Evolutionary conservation across 2,329 filamentous ascomycete genomes (phyloP).

Genomic region (Fusarium xyrophilum): DNA sequence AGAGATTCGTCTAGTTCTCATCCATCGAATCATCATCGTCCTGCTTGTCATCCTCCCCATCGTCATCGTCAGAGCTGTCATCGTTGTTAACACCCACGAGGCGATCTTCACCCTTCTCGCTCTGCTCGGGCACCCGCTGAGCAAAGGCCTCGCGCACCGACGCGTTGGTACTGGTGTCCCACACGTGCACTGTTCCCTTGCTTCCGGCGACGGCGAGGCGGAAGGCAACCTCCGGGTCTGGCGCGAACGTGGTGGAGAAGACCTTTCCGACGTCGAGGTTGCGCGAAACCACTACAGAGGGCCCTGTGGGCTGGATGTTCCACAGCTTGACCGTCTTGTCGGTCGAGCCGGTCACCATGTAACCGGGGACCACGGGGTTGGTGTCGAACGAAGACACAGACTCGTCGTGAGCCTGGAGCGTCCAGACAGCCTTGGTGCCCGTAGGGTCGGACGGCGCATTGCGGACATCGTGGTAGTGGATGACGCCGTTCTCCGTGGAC

Average conservation of each 20-base stretch:
- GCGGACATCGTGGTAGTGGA: conserved; percentile 91
- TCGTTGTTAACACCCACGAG: conserved; percentile 76
- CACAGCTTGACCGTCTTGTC: conserved; percentile 97
- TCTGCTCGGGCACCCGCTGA: conserved; percentile 63
- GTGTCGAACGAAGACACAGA: conserved; percentile 92
- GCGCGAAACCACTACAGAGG: conserved; percentile 87
- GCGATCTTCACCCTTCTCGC: conserved; percentile 73
- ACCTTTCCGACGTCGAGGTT: conserved; percentile 95
- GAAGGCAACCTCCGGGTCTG: conserved; percentile 90
- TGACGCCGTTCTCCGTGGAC: conserved; percentile 87
- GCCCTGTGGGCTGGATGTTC: conserved; percentile 83
- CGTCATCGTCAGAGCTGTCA: conserved; percentile 69
- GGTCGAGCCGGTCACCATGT: conserved; percentile 89
- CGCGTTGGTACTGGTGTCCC: conserved; percentile 94
- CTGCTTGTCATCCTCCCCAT: conserved; percentile 62
- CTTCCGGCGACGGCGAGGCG: conserved; percentile 91
- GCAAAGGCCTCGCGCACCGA: conserved; percentile 87
- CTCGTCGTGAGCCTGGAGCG: conserved; percentile 92
- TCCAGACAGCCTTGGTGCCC: conserved; percentile 87
- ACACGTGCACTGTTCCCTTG: conserved; percentile 90
- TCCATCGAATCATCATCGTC: conserved; percentile 62
- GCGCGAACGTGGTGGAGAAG: conserved; percentile 89
- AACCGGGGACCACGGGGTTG: conserved; percentile 88
- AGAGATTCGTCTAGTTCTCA: conserved; percentile 53
- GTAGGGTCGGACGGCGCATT: conserved; percentile 75